phyloP scores from a whole-genome alignment of 331 rosid genomes.

The Saraca asoca region DNA sequence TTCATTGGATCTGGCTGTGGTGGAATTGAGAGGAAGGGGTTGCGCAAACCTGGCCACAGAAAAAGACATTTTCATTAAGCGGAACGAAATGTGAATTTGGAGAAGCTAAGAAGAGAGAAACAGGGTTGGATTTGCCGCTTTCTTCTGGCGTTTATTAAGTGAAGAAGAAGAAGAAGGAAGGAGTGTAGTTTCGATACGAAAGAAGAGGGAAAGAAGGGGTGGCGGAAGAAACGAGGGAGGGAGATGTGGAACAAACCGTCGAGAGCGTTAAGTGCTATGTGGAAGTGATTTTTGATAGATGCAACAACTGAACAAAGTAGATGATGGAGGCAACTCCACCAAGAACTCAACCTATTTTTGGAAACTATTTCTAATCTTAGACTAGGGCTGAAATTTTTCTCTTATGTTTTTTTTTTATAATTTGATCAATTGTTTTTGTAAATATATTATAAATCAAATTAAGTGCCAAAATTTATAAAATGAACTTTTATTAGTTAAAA shows the following conservation, averaged over 20 bases:
- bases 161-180: constrained; percentile 18
- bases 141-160: not conserved
- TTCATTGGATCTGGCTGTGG: constrained; percentile 75
- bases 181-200: constrained; percentile 3
- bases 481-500: too few relatives aligned
- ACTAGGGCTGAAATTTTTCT: too few relatives aligned
- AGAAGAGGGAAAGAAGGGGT: constrained; percentile 31
- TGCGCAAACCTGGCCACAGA: constrained; percentile 59
- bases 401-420: too few relatives aligned
- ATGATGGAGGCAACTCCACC: too few relatives aligned
- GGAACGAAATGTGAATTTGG: constrained; percentile 12
- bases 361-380: too few relatives aligned
- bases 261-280: constrained; percentile 19
- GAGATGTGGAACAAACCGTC: constrained; percentile 64
- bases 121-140: not conserved
- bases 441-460: too few relatives aligned
- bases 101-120: constrained; percentile 11
- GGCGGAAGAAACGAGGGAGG: constrained; percentile 73
- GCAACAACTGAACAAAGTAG: too few relatives aligned
- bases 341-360: too few relatives aligned
- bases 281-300: not conserved
- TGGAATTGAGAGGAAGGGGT: constrained; percentile 54
- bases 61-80: constrained; percentile 58
- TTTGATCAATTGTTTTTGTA: too few relatives aligned
- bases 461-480: too few relatives aligned